Percentiles rank a stretch among this genome's conserved stretches.
phyloP scores from a whole-genome alignment of 2,329 filamentous ascomycete species.

The Fusarium sp. region DNA sequence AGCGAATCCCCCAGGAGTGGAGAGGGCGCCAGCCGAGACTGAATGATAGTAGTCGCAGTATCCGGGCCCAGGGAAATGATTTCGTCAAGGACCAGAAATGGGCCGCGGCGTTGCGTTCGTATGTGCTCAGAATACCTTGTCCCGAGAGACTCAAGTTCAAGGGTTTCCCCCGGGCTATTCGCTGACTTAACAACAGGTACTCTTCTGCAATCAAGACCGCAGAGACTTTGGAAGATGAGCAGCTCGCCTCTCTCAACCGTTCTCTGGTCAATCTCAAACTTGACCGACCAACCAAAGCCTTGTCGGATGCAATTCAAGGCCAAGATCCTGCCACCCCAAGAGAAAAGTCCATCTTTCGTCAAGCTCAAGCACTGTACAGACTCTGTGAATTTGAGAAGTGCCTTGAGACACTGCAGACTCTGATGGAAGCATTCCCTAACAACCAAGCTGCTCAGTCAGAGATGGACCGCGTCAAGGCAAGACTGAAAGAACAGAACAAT shows the following conservation, averaged over 20 bases:
- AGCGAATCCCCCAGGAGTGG: constrained; percentile 54
- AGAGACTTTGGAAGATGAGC: constrained; percentile 44
- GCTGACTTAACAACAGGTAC: constrained; percentile 7
- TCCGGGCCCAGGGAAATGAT: constrained; percentile 49
- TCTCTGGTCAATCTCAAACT: constrained; percentile 48
- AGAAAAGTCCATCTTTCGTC: constrained; percentile 57
- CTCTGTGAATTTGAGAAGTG: constrained; percentile 52
- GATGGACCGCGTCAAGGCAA: constrained; percentile 43
- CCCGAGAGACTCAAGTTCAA: too few species aligned
- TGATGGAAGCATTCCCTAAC: constrained; percentile 47
- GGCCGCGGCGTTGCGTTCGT: constrained; percentile 47
- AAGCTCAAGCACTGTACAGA: constrained; percentile 56
- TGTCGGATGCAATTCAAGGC: constrained; percentile 43
- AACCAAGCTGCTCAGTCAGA: constrained; percentile 47
- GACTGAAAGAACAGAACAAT: constrained; percentile 51
- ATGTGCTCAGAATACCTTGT: constrained; percentile 22
- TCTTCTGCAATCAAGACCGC: background rate
- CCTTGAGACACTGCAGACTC: constrained; percentile 46
- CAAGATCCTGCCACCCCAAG: constrained; percentile 28
- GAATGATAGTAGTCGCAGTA: constrained; percentile 7
- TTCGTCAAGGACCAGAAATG: constrained; percentile 42
- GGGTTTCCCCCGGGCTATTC: accelerated
- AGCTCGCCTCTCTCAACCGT: constrained; percentile 50
- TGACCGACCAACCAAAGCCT: constrained; percentile 42
- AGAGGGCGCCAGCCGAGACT: constrained; percentile 5